Base-by-base conservation (phyloP, 192 early-diverging fungal species). In the Coemansia sp. region DNA sequence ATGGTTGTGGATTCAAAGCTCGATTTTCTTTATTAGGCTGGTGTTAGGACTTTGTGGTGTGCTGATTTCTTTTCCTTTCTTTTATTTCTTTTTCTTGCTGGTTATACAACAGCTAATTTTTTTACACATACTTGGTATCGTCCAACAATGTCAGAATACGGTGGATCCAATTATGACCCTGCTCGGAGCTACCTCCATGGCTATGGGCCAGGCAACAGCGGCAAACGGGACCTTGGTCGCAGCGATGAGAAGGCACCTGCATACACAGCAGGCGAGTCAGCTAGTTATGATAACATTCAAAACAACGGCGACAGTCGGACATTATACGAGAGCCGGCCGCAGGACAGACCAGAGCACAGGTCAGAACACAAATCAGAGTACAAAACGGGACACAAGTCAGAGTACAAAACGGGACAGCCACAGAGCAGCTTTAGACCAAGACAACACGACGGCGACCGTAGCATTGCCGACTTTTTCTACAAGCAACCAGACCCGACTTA, bases 381-480 rank as follows among this genome's bases (percentile, higher is more conserved):
- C 48, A 58, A 51, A 24, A 3, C 55, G 4, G 29, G 20, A 54
- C 45, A 16, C n/a, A 51, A 11, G 49, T 23, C 49, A 51, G 22
- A 22, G 49, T 51, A 13, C 48, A 58, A 51, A 24, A 3, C 55
- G 4, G 29, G 20, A 54, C 45, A 16, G 13, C 26, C 16, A 22
- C 23, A 24, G 10, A 24, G 14, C 51, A 27, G 19, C 26, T 26
- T 14, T 24, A 16, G 10, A 3, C 11, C 51, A 4, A 16, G 51
- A 19, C 14, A 11, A 3, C 10, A 27, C 20, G 11, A 58, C 22
- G 38, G 38, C 23, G 57, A 58, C 6, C 73, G 73, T 50, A 54
- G 60, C 4, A 38, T 75, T 3, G 50, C 45, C 13, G 69, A 80
- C 66, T 73, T 60, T 49, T 80, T 80, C 55, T 73, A 74, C 60